Evolutionary conservation across 2,329 filamentous ascomycete species (phyloP).

Genomic region (Colletotrichum limetticola): DNA sequence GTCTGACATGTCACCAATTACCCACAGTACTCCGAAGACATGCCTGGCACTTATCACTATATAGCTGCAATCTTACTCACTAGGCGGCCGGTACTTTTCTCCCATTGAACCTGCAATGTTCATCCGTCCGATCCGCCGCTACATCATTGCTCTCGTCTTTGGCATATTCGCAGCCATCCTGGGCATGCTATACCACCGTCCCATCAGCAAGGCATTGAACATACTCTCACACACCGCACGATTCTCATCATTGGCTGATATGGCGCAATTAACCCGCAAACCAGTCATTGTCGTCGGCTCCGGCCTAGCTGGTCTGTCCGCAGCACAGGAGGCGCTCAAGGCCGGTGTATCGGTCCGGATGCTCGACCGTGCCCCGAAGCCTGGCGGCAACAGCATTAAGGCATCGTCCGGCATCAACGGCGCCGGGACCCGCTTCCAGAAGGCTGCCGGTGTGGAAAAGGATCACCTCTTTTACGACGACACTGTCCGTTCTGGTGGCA

Average conservation of each 20-base stretch:
- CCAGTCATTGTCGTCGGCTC: slow-evolving; percentile 71
- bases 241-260: neutral
- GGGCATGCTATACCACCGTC: slow-evolving; percentile 36
- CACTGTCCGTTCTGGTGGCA: slow-evolving; percentile 67
- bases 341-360: slow-evolving; percentile 64
- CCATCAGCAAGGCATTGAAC: slow-evolving; percentile 11
- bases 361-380: slow-evolving; percentile 68
- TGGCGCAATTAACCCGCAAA: slow-evolving; percentile 29
- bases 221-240: neutral
- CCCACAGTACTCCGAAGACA: neutral
- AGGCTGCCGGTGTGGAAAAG: slow-evolving; percentile 43
- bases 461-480: slow-evolving; percentile 63
- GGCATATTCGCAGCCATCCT: slow-evolving; percentile 37
- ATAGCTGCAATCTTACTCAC: neutral
- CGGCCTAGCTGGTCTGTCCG: slow-evolving; percentile 71
- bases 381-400: slow-evolving; percentile 74
- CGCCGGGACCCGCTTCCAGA: slow-evolving; percentile 67
- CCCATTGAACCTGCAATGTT: slow-evolving; percentile 6
- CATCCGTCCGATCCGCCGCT: slow-evolving; percentile 20
- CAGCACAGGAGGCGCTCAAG: slow-evolving; percentile 65
- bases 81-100: too few species aligned
- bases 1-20: slow-evolving; percentile 13
- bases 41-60: neutral
- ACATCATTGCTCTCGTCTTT: slow-evolving; percentile 36
- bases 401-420: slow-evolving; percentile 75